Percentiles rank a stretch among this genome's conserved stretches.
Conservation (phyloP, 306 rosid species). For the Cicer arietinum region DNA sequence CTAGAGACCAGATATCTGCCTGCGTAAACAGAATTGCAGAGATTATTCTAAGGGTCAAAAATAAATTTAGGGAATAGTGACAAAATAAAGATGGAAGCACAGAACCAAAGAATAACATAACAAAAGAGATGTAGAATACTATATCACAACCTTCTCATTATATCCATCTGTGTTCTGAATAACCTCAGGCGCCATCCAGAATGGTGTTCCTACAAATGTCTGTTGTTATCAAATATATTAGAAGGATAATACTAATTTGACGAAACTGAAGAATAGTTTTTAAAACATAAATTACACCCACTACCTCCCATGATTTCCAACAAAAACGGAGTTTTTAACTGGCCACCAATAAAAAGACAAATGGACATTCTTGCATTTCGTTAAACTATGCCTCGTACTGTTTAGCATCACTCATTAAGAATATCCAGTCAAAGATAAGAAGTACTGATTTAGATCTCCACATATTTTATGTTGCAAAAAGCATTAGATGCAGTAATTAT, state of each 20-base stretch:
- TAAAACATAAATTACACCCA: no score
- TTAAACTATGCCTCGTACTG: no score
- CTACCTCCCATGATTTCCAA: no score
- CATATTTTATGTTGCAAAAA: background rate
- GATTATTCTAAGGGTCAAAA: constrained; percentile 42
- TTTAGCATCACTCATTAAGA: background rate
- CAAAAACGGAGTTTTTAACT: no score
- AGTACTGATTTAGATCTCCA: background rate
- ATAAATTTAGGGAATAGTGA: constrained; percentile 16
- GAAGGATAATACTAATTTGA: constrained; percentile 34
- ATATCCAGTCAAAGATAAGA: background rate
- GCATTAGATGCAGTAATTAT: constrained; percentile 15
- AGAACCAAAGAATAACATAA: constrained; percentile 27
- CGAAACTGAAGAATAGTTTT: no score
- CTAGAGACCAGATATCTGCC: constrained; percentile 99
- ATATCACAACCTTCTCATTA: constrained; percentile 83
- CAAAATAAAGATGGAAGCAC: constrained; percentile 31
- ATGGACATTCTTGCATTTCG: no score
- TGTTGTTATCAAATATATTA: constrained; percentile 68
- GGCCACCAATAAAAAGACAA: no score
- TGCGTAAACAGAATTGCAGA: constrained; percentile 55
- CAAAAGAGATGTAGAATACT: constrained; percentile 32
- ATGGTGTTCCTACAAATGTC: constrained; percentile 99
- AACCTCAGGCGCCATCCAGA: constrained; percentile 99
- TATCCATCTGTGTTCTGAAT: constrained; percentile 97